These are phyloP conservation scores for Botryotinia convoluta DNA, from an alignment of 2,329 filamentous ascomycete species.

Conservation along the genomic window DNA sequence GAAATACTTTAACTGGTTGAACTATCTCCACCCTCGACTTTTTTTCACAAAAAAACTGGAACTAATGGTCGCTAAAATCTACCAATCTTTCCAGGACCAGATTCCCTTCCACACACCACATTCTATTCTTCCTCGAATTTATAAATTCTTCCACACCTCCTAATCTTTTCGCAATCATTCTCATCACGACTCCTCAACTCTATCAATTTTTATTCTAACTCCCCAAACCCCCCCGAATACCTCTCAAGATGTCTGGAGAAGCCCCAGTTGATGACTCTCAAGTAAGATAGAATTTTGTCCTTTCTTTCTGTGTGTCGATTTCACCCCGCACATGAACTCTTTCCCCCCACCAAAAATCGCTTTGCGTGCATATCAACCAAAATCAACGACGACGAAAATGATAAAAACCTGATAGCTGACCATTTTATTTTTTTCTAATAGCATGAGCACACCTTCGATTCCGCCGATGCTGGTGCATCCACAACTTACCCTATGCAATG, in stretches of 20 bases:
- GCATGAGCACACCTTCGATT: slow-evolving; percentile 71
- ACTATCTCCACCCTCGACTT: background rate
- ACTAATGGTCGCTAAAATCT: slow-evolving; percentile 17
- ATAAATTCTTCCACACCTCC: slow-evolving; percentile 16
- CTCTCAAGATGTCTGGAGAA: slow-evolving; percentile 55
- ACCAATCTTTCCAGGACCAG: slow-evolving; percentile 8
- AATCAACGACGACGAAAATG: background rate
- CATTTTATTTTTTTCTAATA: slow-evolving; percentile 20
- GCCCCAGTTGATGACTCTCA: slow-evolving; percentile 48
- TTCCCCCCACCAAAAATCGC: slow-evolving; percentile 33
- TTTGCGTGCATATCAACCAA: slow-evolving; percentile 30
- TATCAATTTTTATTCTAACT: slow-evolving; percentile 34
- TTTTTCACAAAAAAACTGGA: slow-evolving; percentile 16
- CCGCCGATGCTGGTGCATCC: slow-evolving; percentile 94
- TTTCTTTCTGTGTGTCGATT: slow-evolving; percentile 25
- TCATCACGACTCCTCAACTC: slow-evolving; percentile 1
- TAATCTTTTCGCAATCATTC: slow-evolving; percentile 18
- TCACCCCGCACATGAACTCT: slow-evolving; percentile 17
- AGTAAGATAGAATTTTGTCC: slow-evolving; percentile 45
- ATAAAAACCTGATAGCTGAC: slow-evolving; percentile 21
- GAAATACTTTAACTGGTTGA: slow-evolving; percentile 17
- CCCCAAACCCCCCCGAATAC: background rate
- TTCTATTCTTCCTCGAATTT: slow-evolving; percentile 27
- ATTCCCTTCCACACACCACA: slow-evolving; percentile 25
- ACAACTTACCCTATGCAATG: slow-evolving; percentile 97